Conservation (phyloP, 257 asterid genomes). For the Plantago major region DNA sequence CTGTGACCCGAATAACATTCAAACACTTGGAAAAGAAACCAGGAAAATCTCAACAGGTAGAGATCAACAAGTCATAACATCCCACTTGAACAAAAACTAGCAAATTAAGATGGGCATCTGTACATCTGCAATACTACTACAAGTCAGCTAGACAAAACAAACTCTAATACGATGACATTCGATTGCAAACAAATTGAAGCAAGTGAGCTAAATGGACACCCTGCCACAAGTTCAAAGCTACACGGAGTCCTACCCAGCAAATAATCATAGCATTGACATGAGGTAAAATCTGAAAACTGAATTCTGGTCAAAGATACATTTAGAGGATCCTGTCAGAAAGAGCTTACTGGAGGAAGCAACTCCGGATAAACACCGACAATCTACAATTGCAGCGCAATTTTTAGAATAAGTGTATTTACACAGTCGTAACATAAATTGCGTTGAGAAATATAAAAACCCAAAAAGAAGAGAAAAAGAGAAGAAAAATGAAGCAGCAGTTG, state of each 20-base stretch:
- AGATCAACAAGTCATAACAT: no score
- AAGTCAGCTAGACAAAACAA: no score
- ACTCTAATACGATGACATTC: no score
- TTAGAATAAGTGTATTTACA: slow-evolving; percentile 55
- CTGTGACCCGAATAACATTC: no score
- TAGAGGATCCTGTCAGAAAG: slow-evolving; percentile 2
- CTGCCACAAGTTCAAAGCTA: neutral
- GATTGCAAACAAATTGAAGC: no score
- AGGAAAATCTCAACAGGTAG: no score
- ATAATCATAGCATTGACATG: neutral
- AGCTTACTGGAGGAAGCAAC: neutral
- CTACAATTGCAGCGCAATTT: slow-evolving; percentile 42
- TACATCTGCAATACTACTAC: no score
- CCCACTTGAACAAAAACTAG: no score
- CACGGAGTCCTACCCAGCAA: neutral
- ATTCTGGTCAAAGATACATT: neutral
- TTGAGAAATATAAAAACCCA: slow-evolving; percentile 18
- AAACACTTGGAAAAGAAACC: no score
- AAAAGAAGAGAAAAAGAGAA: neutral
- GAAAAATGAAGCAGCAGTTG: slow-evolving; percentile 19
- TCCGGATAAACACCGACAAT: slow-evolving; percentile 29
- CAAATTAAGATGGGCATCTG: no score
- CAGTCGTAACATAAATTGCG: slow-evolving; percentile 40
- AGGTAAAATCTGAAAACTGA: neutral
- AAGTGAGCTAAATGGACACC: neutral